phyloP scores from a whole-genome alignment of 73 alveolate genomes.

The Paramecium biaurelia region DNA sequence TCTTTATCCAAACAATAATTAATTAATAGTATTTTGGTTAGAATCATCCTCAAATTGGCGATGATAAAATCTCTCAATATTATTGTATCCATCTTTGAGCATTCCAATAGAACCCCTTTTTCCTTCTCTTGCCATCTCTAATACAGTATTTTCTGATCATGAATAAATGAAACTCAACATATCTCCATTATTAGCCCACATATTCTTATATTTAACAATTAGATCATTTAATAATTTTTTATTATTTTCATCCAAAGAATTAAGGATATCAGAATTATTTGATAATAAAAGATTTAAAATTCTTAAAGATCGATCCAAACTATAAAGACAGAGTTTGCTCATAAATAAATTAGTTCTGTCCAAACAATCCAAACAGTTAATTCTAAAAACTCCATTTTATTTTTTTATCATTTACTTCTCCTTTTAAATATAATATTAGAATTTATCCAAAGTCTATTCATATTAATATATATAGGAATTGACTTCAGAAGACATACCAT shows the following conservation, averaged over 20 bases:
- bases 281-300: background rate
- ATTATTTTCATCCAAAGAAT: slow-evolving; percentile 43
- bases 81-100: slow-evolving; percentile 78
- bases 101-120: slow-evolving; percentile 87
- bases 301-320: background rate
- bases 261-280: background rate
- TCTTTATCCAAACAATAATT: background rate
- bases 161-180: slow-evolving; percentile 86
- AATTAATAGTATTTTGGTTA: slow-evolving; percentile 71
- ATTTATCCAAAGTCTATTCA: slow-evolving; percentile 44
- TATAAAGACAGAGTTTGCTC: slow-evolving; percentile 3
- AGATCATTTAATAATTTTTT: slow-evolving; percentile 44
- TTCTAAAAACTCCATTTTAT: slow-evolving; percentile 85
- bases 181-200: slow-evolving; percentile 97
- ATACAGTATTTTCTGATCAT: slow-evolving; percentile 93
- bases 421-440: slow-evolving; percentile 28
- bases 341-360: slow-evolving; percentile 86
- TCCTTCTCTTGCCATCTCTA: slow-evolving; percentile 92
- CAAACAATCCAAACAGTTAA: slow-evolving; percentile 91
- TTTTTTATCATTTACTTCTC: slow-evolving; percentile 3
- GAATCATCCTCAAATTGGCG: slow-evolving; percentile 71
- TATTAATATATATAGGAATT: slow-evolving; percentile 47
- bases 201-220: background rate
- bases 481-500: slow-evolving; percentile 54
- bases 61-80: slow-evolving; percentile 73